A percentile compares a stretch with the other conserved stretches of the same genome.
phyloP scores from a whole-genome alignment of 192 early-diverging fungal species.

The Phycomyces nitens region DNA sequence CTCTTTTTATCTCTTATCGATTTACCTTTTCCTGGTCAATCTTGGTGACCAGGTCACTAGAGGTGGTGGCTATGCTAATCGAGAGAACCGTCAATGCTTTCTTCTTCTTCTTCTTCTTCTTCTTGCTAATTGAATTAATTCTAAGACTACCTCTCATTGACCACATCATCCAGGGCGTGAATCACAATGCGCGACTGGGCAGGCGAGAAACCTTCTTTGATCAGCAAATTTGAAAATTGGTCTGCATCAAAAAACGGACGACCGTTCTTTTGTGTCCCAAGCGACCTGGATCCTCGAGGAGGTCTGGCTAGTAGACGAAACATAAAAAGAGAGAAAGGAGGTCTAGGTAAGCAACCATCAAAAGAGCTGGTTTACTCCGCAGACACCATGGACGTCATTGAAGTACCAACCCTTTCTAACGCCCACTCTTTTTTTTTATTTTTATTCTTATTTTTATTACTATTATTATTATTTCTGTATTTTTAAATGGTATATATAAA shows the following conservation, averaged over 20 bases:
- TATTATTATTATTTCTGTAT: too few species aligned
- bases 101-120: neutral
- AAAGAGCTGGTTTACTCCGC: too few species aligned
- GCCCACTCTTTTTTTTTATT: too few species aligned
- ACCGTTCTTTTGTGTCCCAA: conserved; percentile 1
- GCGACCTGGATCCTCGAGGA: neutral
- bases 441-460: too few species aligned
- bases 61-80: conserved; percentile 54
- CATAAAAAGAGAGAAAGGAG: too few species aligned
- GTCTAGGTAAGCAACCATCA: too few species aligned
- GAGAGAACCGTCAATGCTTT: neutral
- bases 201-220: conserved; percentile 65
- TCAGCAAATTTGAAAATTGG: conserved; percentile 64
- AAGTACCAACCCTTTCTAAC: too few species aligned
- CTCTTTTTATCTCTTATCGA: neutral
- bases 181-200: conserved; percentile 74
- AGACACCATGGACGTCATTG: too few species aligned
- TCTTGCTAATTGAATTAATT: neutral
- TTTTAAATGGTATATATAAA: neutral
- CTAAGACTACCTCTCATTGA: conserved; percentile 60
- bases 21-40: conserved; percentile 71
- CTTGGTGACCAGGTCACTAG: conserved; percentile 69
- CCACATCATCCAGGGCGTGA: conserved; percentile 65
- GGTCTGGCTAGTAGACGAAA: neutral
- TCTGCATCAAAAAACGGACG: conserved; percentile 70